Percentiles rank a stretch among this genome's conserved stretches.
Conservation (phyloP, 192 early-diverging fungal species). For the Nowakowskiella sp. region DNA sequence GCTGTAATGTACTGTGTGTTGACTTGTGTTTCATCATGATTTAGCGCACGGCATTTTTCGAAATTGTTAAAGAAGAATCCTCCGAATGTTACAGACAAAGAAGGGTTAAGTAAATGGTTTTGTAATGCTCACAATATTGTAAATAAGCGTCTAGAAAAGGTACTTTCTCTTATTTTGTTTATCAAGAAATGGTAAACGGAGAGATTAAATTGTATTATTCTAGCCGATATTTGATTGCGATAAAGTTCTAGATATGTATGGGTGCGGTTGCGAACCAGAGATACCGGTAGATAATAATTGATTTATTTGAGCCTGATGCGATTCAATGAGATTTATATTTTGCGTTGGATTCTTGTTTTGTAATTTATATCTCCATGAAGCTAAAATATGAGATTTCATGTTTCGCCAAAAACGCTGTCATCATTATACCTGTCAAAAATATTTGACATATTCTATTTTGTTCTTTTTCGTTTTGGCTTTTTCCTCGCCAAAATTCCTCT, state of each 20-base stretch:
- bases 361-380: no score
- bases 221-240: constrained; percentile 68
- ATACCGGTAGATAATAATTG: no score
- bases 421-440: no score
- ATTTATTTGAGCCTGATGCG: no score
- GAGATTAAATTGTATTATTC: neutral
- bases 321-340: no score
- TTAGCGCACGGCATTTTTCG: constrained; percentile 84
- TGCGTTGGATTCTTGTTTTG: no score
- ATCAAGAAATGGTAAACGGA: neutral
- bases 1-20: neutral
- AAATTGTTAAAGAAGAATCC: constrained; percentile 66
- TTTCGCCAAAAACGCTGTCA: no score
- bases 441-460: no score
- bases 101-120: constrained; percentile 73
- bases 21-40: neutral
- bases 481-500: no score
- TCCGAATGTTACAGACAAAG: constrained; percentile 64
- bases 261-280: constrained; percentile 73
- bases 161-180: no score
- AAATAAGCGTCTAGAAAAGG: constrained; percentile 78
- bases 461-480: no score
- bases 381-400: no score
- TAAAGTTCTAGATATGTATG: constrained; percentile 64
- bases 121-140: constrained; percentile 88